Percentiles rank a stretch among this genome's conserved stretches.
Evolutionary conservation across 176 grass and related monocot genomes (phyloP).

Genomic region (Oryza nivara): DNA sequence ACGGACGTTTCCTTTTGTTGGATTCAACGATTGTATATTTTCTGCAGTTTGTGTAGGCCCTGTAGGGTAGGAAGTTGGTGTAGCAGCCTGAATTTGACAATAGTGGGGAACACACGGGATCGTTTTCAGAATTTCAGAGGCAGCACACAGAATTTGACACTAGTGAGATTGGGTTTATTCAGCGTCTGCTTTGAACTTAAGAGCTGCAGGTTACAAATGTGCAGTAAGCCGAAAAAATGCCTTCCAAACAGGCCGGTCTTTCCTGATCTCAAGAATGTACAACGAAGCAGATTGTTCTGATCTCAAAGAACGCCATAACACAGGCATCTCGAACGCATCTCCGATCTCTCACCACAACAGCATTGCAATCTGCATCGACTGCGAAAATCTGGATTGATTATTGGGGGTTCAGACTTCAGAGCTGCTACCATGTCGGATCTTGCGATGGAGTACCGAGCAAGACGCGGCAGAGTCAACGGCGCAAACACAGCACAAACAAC

Average conservation of each 20-base stretch:
- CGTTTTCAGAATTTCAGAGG: not conserved
- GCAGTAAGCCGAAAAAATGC: no score
- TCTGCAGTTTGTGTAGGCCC: no score
- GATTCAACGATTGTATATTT: no score
- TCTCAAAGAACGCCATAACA: not conserved
- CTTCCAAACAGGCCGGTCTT: not conserved
- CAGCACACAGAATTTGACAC: not conserved
- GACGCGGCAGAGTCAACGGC: not conserved
- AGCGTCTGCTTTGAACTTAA: no score
- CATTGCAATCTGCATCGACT: conserved; percentile 2
- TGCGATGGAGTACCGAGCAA: conserved; percentile 1
- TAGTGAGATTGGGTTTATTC: not conserved
- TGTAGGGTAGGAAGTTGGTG: no score
- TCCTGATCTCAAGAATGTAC: not conserved
- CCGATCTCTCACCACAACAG: not conserved
- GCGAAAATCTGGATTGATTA: not conserved
- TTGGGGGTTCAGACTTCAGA: not conserved
- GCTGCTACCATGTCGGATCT: not conserved
- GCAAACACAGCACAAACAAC: not conserved
- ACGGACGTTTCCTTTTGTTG: not conserved
- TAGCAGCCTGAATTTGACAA: not conserved
- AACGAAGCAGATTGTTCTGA: not conserved
- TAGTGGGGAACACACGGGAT: not conserved
- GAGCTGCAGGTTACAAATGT: no score
- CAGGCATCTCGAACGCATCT: not conserved